Conservation (phyloP, 2,329 filamentous ascomycete genomes). For the Blastomyces gilchristii region DNA sequence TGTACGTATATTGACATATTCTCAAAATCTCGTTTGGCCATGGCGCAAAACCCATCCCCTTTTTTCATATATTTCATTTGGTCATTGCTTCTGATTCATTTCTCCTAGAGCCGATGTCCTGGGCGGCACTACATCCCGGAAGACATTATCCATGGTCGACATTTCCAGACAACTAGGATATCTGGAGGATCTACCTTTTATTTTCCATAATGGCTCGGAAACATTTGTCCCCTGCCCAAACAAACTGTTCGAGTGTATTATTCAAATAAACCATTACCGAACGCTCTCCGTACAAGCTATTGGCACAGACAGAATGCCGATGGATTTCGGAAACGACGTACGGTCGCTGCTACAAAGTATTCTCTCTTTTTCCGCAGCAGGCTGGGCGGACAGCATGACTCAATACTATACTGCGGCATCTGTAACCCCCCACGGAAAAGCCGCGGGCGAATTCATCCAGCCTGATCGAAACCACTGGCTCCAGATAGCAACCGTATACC, state of each 20-base stretch:
- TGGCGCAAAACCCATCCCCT: background rate
- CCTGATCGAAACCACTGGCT: slow-evolving; percentile 13
- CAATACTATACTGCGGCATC: slow-evolving; percentile 5
- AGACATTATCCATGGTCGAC: slow-evolving; percentile 8
- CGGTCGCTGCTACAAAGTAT: slow-evolving; percentile 11
- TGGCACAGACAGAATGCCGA: background rate
- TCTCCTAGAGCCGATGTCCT: slow-evolving; percentile 13
- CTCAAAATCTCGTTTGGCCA: background rate
- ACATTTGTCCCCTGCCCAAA: slow-evolving; percentile 15
- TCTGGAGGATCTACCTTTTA: slow-evolving; percentile 8
- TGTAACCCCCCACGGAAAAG: slow-evolving; percentile 1
- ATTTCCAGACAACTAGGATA: slow-evolving; percentile 13
- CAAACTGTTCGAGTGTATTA: slow-evolving; percentile 13
- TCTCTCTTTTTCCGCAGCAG: slow-evolving; percentile 12
- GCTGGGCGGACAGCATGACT: slow-evolving; percentile 13
- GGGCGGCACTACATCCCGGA: slow-evolving; percentile 10
- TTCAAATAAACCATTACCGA: slow-evolving; percentile 15
- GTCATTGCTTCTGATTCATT: background rate
- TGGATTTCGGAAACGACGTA: background rate
- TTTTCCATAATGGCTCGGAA: slow-evolving; percentile 13
- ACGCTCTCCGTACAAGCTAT: slow-evolving; percentile 4
- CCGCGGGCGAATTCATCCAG: slow-evolving; percentile 11
- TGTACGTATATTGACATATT: slow-evolving; percentile 8
- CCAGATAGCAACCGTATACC: slow-evolving; percentile 13
- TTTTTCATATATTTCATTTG: background rate